phyloP scores from a whole-genome alignment of 2,329 filamentous ascomycete species.

The Hymenoscyphus linearis region DNA sequence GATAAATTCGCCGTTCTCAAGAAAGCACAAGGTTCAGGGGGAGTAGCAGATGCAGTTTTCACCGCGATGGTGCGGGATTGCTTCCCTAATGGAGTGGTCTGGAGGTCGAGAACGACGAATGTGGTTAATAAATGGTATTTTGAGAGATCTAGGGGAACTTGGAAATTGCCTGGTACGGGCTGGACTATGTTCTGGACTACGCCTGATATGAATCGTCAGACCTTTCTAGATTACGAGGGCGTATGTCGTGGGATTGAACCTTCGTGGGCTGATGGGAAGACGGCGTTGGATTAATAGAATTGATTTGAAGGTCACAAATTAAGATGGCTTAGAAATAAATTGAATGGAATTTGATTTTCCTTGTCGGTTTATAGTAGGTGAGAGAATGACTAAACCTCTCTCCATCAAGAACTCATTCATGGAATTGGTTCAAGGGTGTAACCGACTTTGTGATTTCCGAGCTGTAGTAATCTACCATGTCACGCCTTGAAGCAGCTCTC shows the following conservation, averaged over 20 bases:
- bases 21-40: constrained; percentile 80
- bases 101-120: constrained; percentile 49
- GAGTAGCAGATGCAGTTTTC: constrained; percentile 93
- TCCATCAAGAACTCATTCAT: no score
- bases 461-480: no score
- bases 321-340: neutral
- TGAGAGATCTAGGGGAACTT: constrained; percentile 77
- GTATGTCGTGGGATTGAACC: constrained; percentile 64
- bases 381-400: no score
- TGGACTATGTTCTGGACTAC: constrained; percentile 99
- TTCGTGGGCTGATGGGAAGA: constrained; percentile 57
- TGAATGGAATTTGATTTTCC: neutral
- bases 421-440: no score
- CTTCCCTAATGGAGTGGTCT: constrained; percentile 85
- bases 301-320: neutral
- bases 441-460: no score
- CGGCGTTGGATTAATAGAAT: constrained; percentile 47
- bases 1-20: constrained; percentile 96
- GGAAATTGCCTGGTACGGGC: constrained; percentile 73
- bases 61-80: constrained; percentile 89
- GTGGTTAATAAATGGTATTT: constrained; percentile 99
- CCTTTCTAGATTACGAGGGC: constrained; percentile 64
- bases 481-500: no score
- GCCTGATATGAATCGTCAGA: constrained; percentile 48
- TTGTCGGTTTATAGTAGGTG: no score